A percentile compares a stretch with the other conserved stretches of the same genome.
Evolutionary conservation across 495 filamentous ascomycete species (phyloP).

Genomic region (Neurospora tetrasperma): DNA sequence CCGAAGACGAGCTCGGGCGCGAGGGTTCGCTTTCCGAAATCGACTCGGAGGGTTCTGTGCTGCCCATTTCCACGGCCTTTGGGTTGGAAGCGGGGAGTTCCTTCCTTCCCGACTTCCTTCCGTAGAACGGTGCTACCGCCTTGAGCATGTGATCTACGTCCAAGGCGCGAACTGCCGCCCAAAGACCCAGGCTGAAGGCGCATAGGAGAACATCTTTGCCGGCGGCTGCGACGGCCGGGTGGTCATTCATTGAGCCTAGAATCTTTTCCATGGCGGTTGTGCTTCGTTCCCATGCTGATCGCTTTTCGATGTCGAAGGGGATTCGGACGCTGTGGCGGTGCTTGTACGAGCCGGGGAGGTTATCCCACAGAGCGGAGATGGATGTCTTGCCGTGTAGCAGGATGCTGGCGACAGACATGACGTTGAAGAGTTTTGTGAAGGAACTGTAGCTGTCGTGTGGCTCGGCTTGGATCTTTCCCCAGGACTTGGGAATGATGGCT

Average conservation of each 20-base stretch:
- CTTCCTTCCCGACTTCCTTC: neutral
- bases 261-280: conserved; percentile 33
- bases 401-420: conserved; percentile 25
- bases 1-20: neutral
- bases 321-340: conserved; percentile 35
- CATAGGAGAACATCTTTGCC: conserved; percentile 44
- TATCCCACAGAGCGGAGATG: conserved; percentile 25
- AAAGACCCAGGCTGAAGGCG: conserved; percentile 39
- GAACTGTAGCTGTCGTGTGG: conserved; percentile 30
- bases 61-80: neutral
- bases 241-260: conserved; percentile 30
- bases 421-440: conserved; percentile 31
- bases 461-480: conserved; percentile 28
- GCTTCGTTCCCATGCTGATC: conserved; percentile 28
- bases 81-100: neutral
- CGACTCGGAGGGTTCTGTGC: neutral
- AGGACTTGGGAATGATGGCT: conserved; percentile 30
- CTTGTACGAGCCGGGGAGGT: conserved; percentile 32
- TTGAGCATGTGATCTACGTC: conserved; percentile 32
- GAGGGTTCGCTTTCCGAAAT: neutral
- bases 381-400: conserved; percentile 32
- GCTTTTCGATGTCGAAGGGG: conserved; percentile 33
- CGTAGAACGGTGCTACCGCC: conserved; percentile 12
- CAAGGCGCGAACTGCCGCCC: conserved; percentile 40
- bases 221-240: conserved; percentile 39